Conservation (phyloP, 371 early-diverging fungal species). For the Mucor ambiguus region DNA sequence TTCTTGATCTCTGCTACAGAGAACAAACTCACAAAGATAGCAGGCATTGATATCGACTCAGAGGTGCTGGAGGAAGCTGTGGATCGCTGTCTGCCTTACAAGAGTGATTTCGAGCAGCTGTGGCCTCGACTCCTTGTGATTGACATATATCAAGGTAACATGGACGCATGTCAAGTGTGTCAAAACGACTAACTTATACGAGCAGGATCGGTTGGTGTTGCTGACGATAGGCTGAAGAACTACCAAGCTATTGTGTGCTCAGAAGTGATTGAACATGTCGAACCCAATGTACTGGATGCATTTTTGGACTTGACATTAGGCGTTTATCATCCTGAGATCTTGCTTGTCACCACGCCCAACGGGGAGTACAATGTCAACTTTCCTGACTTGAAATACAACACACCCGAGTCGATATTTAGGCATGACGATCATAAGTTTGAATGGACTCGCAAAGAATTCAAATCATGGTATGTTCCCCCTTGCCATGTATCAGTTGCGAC, state of each 20-base stretch:
- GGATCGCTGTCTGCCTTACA: conserved; percentile 55
- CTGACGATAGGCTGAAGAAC: conserved; percentile 44
- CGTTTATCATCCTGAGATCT: conserved; percentile 61
- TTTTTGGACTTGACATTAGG: conserved; percentile 70
- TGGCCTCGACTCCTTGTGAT: conserved; percentile 53
- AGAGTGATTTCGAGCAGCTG: conserved; percentile 47
- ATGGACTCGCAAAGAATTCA: conserved; percentile 87
- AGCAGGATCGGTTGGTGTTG: conserved; percentile 51
- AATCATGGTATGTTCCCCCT: conserved; percentile 61
- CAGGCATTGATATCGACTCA: conserved; percentile 61
- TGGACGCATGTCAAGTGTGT: background rate
- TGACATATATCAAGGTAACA: conserved; percentile 56
- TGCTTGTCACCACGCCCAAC: conserved; percentile 82
- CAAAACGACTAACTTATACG: background rate
- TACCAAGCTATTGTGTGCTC: conserved; percentile 68
- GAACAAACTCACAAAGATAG: conserved; percentile 49
- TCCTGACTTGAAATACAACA: conserved; percentile 74
- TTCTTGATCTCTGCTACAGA: conserved; percentile 54
- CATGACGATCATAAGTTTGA: conserved; percentile 93
- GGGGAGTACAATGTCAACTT: conserved; percentile 90
- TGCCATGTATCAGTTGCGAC: too few relatives aligned
- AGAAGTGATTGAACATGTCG: conserved; percentile 84
- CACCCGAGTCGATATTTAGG: conserved; percentile 64
- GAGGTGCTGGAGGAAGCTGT: conserved; percentile 48
- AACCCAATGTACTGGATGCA: conserved; percentile 50